phyloP scores from a whole-genome alignment of 768 basidiomycete species.

The Russula olivacea region DNA sequence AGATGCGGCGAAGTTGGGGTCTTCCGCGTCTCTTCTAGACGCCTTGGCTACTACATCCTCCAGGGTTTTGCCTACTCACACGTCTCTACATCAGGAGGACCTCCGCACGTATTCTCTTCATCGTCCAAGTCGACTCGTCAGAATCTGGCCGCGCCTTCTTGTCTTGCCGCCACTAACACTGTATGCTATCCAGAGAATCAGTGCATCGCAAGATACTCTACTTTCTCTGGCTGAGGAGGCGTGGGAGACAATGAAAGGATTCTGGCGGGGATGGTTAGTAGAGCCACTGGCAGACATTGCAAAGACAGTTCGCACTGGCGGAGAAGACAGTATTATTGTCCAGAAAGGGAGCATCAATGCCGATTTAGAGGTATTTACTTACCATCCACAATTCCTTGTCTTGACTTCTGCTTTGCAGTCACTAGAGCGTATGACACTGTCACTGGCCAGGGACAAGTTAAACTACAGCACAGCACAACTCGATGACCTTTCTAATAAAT shows the following conservation, averaged over 20 bases:
- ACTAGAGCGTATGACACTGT: conserved; percentile 86
- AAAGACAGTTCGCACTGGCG: conserved; percentile 76
- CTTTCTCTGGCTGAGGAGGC: conserved; percentile 52
- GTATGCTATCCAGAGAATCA: conserved; percentile 45
- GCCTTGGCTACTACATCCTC: conserved; percentile 13
- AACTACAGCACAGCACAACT: conserved; percentile 59
- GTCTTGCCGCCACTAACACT: conserved; percentile 65
- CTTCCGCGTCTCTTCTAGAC: neutral
- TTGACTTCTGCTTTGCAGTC: conserved; percentile 44
- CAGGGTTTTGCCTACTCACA: conserved; percentile 23
- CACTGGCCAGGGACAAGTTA: conserved; percentile 78
- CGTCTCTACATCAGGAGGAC: conserved; percentile 18
- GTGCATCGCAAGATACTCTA: conserved; percentile 55
- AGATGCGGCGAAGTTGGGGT: conserved; percentile 9
- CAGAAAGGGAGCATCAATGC: conserved; percentile 76
- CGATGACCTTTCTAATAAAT: conserved; percentile 53
- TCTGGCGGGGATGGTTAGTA: conserved; percentile 77
- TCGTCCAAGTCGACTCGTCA: conserved; percentile 62
- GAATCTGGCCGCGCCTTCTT: conserved; percentile 78
- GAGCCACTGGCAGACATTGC: conserved; percentile 80
- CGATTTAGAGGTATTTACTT: conserved; percentile 63
- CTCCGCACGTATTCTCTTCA: conserved; percentile 40
- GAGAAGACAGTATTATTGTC: conserved; percentile 70
- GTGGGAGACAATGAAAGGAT: conserved; percentile 60
- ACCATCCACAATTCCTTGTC: neutral